These are phyloP conservation scores for Phytophthora agathidicida DNA, from an alignment of 352 stramenopile species.

Conservation along the genomic window DNA sequence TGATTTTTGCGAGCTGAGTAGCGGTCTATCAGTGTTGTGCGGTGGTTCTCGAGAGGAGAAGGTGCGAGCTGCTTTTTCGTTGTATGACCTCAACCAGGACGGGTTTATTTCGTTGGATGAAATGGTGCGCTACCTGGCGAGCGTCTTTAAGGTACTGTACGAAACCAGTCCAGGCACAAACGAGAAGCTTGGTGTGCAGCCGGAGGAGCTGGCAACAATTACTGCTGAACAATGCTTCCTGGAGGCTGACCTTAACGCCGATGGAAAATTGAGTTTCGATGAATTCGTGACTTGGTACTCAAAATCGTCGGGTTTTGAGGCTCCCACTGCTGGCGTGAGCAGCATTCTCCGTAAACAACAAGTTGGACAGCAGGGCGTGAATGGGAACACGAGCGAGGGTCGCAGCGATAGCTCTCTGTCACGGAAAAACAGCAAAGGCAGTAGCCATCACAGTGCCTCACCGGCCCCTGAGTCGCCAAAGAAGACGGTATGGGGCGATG, in stretches of 20 bases:
- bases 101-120: slow-evolving; percentile 89
- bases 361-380: slow-evolving; percentile 9
- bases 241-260: slow-evolving; percentile 82
- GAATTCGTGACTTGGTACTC: slow-evolving; percentile 90
- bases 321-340: slow-evolving; percentile 38
- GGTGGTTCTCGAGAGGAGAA: slow-evolving; percentile 84
- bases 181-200: slow-evolving; percentile 59
- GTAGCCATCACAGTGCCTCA: slow-evolving; percentile 18
- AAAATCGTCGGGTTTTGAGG: slow-evolving; percentile 55
- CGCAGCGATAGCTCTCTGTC: slow-evolving; percentile 12
- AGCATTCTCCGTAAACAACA: slow-evolving; percentile 28
- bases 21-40: slow-evolving; percentile 83
- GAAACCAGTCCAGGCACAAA: slow-evolving; percentile 73
- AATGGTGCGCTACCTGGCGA: slow-evolving; percentile 85
- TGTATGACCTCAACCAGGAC: slow-evolving; percentile 90
- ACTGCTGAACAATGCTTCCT: slow-evolving; percentile 88
- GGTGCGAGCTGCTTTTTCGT: slow-evolving; percentile 82
- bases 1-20: slow-evolving; percentile 87
- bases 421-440: slow-evolving; percentile 13
- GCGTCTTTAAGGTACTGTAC: slow-evolving; percentile 90
- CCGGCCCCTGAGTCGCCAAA: slow-evolving; percentile 30
- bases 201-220: slow-evolving; percentile 76
- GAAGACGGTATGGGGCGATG: slow-evolving; percentile 33
- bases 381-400: slow-evolving; percentile 21
- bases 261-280: slow-evolving; percentile 85